Evolutionary conservation across 2,329 filamentous ascomycete genomes (phyloP), one percentile per base, ranked within the genome.

Genomic region (Ophiognomonia clavigignenti-juglandacearum): DNA sequence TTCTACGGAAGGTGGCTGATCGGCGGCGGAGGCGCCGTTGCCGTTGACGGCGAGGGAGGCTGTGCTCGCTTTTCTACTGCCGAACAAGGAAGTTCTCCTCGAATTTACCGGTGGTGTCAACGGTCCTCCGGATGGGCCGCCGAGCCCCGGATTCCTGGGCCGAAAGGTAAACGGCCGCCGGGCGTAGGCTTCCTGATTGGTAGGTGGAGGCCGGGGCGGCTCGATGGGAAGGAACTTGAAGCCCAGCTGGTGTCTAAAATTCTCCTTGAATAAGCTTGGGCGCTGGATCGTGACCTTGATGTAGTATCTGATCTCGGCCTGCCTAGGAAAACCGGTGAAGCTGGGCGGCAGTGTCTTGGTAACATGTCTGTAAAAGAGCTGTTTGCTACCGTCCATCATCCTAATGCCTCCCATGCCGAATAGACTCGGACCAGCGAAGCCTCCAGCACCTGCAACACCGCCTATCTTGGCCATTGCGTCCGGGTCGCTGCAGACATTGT

Each of bases 161-260:
- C 67, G 67, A 56, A 84, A 85, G 22, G 70, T 67, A 54, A 80
- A 83, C 0, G 79, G 80, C 19, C 92, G 79, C 48, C 90, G 76
- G 2, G 91, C 93, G 67, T 88, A 98, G 2, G 86, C 83, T 64
- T 97, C 91, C 54, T 89, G 85, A 20, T 80, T 78, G 1, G 81
- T 77, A 38, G 74, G 70, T 4, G 77, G 71, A 1, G 82, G 81
- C 35, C 91, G 76, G 1, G 92, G 91, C 6, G 89, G 88, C 64
- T 98, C 93, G 56, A 97, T 92, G 4, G 93, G 93, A 31, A 96
- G 75, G 62, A 98, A 93, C 49, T 88, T 92, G 68, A 96, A 85
- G 29, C 83, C 81, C 29, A 75, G 60, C 53, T 78, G 71, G 53
- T 75, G 74, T 18, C 91, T 76, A 64, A 89, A 86, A 59, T 96